Conservation (phyloP, 768 basidiomycete species). For the Phylloporus sp. region DNA sequence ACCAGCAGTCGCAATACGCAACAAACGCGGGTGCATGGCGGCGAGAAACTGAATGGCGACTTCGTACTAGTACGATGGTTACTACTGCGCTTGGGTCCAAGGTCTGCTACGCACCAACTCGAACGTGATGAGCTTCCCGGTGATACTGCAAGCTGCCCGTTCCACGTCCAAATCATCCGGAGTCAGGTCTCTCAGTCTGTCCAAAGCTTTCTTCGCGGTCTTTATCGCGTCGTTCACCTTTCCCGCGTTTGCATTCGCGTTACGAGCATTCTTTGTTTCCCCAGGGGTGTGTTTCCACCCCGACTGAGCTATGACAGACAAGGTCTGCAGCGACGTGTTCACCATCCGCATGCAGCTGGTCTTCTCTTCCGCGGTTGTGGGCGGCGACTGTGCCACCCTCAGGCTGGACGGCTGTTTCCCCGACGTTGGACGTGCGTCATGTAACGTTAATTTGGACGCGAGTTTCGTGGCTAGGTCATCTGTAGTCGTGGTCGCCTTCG, state of each 20-base stretch:
- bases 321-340: slow-evolving; percentile 54
- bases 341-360: slow-evolving; percentile 55
- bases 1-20: slow-evolving; percentile 6
- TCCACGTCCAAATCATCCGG: slow-evolving; percentile 61
- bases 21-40: slow-evolving; percentile 43
- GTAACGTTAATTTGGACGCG: slow-evolving; percentile 25
- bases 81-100: not conserved
- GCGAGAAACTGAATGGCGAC: slow-evolving; percentile 41
- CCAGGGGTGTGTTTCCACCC: slow-evolving; percentile 50
- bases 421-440: slow-evolving; percentile 26
- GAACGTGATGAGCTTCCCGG: slow-evolving; percentile 60
- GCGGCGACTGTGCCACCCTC: not conserved
- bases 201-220: slow-evolving; percentile 42
- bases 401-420: slow-evolving; percentile 22
- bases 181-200: slow-evolving; percentile 40
- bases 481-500: slow-evolving; percentile 4
- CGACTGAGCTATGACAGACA: slow-evolving; percentile 48
- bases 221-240: slow-evolving; percentile 30
- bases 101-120: slow-evolving; percentile 55
- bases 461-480: slow-evolving; percentile 15
- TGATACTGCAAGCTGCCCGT: slow-evolving; percentile 61
- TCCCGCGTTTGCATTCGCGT: slow-evolving; percentile 26
- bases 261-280: slow-evolving; percentile 22
- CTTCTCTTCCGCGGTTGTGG: slow-evolving; percentile 33
- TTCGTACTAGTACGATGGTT: slow-evolving; percentile 42